Evolutionary conservation across 495 filamentous ascomycete species (phyloP).

Genomic region (Tricharina praecox): DNA sequence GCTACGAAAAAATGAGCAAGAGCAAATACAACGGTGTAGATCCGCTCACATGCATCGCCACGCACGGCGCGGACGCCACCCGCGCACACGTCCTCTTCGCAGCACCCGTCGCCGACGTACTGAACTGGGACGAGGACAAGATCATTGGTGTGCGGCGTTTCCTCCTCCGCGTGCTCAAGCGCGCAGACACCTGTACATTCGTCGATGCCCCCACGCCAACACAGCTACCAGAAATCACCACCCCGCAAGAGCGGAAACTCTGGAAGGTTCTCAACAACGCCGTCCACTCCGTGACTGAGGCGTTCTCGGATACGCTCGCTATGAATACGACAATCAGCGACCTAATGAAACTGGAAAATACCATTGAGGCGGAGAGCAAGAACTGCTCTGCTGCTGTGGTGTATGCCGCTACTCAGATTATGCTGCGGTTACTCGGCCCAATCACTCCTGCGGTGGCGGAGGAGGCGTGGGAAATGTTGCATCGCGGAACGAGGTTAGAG

Average conservation of each 20-base stretch:
- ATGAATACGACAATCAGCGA: conserved; percentile 72
- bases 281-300: conserved; percentile 47
- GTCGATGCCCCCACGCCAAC: neutral
- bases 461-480: conserved; percentile 55
- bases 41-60: conserved; percentile 48
- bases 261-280: conserved; percentile 49
- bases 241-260: conserved; percentile 37
- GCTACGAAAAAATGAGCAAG: conserved; percentile 91
- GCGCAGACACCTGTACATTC: conserved; percentile 10
- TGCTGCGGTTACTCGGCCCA: conserved; percentile 58
- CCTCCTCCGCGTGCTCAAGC: conserved; percentile 31
- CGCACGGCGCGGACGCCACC: conserved; percentile 68
- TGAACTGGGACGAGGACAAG: conserved; percentile 77
- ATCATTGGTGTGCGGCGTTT: conserved; percentile 68
- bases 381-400: conserved; percentile 9
- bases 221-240: conserved; percentile 5
- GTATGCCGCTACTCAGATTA: conserved; percentile 27
- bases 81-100: conserved; percentile 77
- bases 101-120: conserved; percentile 61
- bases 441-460: conserved; percentile 62
- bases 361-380: conserved; percentile 27
- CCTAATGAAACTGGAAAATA: conserved; percentile 61
- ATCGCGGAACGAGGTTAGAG: neutral
- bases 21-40: conserved; percentile 90
- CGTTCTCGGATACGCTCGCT: conserved; percentile 51